Evolutionary conservation across 1,139 yeast species (phyloP), one percentile per base, ranked within the genome.

Genomic region (Yamadazyma aaseri): DNA sequence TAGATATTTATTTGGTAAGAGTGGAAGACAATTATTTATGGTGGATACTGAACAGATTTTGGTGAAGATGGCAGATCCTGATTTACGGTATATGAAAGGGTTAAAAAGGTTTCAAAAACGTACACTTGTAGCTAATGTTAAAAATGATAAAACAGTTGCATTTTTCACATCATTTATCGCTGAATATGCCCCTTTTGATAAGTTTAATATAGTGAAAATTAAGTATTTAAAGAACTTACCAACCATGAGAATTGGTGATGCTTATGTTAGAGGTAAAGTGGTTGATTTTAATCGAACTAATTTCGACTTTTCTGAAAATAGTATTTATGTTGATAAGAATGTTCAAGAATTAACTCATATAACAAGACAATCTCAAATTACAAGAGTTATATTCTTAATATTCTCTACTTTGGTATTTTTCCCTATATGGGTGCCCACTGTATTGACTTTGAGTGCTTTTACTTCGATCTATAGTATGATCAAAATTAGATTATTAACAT

Each of bases 11-110:
- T 63, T 87, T 18, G 96, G 96, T 0, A 67, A 73, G 36, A 75
- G 86, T 3, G 97, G 97, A 0, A 60, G 71, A 28, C 90, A 90
- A 50, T 53, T 90, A 47, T 87, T 89, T 47, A 51, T 82, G 2
- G 58, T 58, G 8, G 77, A 76, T 43, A 43, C 63, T 2, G 64
- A 69, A 6, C 57, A 63, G 38, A 53, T 78, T 1, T 47, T 86
- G 22, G 61, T 67, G 1, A 63, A 68, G 30, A 55, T 89, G 65
- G 73, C 90, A 0, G 73, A 78, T 39, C 81, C 80, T 0, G 56
- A 66, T 2, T 63, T 65, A 20, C 60, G 50, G 17, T 90, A 69
- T 53, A 61, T 60, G 36, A 59, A 69, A 34, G 95, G 86, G 0
- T 67, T 90, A 35, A 37, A 50, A 9, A 55, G 53, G 39, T 89